phyloP scores from a whole-genome alignment of 768 basidiomycete species.

The Neoboletus brunneissimus region DNA sequence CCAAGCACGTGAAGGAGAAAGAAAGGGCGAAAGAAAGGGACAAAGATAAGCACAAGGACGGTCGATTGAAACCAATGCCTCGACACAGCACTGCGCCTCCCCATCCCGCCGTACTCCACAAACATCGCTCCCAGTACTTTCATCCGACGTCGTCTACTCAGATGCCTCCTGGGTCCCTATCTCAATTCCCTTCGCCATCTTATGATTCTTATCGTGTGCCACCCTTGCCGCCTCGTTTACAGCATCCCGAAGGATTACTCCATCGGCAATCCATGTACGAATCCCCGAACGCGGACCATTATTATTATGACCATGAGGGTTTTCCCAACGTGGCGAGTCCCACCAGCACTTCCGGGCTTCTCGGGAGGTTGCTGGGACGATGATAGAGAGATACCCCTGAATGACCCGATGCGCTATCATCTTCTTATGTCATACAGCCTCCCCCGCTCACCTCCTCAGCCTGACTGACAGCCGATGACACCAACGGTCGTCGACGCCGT shows the following conservation, averaged over 20 bases:
- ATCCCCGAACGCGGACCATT: not conserved
- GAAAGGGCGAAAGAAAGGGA: slow-evolving; percentile 42
- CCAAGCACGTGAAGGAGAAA: slow-evolving; percentile 28
- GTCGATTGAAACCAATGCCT: not conserved
- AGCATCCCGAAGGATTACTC: not conserved
- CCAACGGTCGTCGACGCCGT: not conserved
- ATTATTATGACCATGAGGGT: not conserved
- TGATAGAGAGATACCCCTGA: slow-evolving; percentile 6
- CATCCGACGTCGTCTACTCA: slow-evolving; percentile 32
- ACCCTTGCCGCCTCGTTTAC: slow-evolving; percentile 6
- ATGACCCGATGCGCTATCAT: not conserved
- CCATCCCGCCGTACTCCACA: slow-evolving; percentile 8
- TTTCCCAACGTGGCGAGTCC: not conserved
- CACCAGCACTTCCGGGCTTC: slow-evolving; percentile 7
- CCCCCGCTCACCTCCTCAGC: not conserved
- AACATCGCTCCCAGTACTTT: slow-evolving; percentile 20
- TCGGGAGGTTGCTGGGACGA: slow-evolving; percentile 25
- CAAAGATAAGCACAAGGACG: slow-evolving; percentile 8
- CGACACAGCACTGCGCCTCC: slow-evolving; percentile 9
- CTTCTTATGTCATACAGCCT: not conserved
- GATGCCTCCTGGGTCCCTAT: slow-evolving; percentile 19
- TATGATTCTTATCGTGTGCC: not conserved
- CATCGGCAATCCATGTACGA: slow-evolving; percentile 22
- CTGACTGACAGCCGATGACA: not conserved
- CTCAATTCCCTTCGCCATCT: not conserved